Evolutionary conservation across 2,329 filamentous ascomycete species (phyloP), one percentile per base, ranked within the genome.

Genomic region (Exophiala spinifera): DNA sequence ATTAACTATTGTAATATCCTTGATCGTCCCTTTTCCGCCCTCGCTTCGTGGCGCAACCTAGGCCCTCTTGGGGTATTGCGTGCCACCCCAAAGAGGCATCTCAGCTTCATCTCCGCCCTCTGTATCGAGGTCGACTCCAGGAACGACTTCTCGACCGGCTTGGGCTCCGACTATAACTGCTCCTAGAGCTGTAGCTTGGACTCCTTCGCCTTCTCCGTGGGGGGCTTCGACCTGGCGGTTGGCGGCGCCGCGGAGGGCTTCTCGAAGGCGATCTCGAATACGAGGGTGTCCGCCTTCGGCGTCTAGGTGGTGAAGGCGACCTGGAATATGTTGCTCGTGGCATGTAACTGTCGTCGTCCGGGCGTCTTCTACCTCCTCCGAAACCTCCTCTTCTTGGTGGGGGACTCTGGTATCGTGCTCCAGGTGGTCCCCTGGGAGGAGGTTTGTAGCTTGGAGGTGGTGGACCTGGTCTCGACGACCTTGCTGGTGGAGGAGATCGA

Each of bases 401-500:
- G 39, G 62, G 64, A 43, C 64, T 66, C 20, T 73, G 69, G n/a
- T 67, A 67, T 56, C 70, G 56, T 55, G 61, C 64, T 15, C 65
- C 37, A 6, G 56, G 50, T 4, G 58, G 56, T 8, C 53, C 61
- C 55, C 61, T 51, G 42, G 67, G 62, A 4, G 55, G 48, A 55
- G 67, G 65, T 17, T 67, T 61, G 51, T 66, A 66, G 43, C 67
- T 63, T 31, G 63, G 46, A n/a, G 75, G 42, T 76, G 74, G 31
- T 74, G 74, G 59, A 68, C 73, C 44, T 62, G 65, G 61, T 66
- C 81, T 71, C 55, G 84, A 80, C 46, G 81, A 81, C 47, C 86
- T 81, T 48, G 87, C 83, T 4, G 81, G 81, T 1, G 89, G 89
- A 14, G 91, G 91, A 43, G 87, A 84, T 15, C 84, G 84, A 5